Evolutionary conservation across 202 grass and related monocot genomes (phyloP).

Genomic region (Dendrocalamus latiflorus): DNA sequence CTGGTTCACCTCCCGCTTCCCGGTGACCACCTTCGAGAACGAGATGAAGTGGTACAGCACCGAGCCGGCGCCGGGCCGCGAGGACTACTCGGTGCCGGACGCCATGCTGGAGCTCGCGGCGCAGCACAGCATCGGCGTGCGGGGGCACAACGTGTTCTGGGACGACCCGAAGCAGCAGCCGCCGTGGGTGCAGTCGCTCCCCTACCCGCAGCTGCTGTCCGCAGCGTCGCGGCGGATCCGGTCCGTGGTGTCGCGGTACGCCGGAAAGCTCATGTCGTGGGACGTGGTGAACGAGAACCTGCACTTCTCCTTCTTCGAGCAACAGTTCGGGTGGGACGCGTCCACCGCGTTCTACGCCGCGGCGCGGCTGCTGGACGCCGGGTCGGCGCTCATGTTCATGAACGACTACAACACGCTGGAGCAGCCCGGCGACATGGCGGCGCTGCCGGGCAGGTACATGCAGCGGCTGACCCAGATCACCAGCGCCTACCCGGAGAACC

Average conservation of each 20-base stretch:
- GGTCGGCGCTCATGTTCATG: constrained; percentile 54
- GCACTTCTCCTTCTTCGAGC: constrained; percentile 61
- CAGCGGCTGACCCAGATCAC: constrained; percentile 50
- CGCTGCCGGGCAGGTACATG: constrained; percentile 51
- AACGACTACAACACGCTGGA: constrained; percentile 94
- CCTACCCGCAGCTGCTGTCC: constrained; percentile 20
- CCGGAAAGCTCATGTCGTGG: constrained; percentile 51
- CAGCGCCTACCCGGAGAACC: constrained; percentile 25
- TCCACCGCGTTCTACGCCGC: constrained; percentile 59
- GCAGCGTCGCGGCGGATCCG: constrained; percentile 32
- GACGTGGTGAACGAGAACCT: constrained; percentile 75
- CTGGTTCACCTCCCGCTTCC: constrained; percentile 67
- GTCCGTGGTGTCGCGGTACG: constrained; percentile 42
- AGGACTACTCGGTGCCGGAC: constrained; percentile 51
- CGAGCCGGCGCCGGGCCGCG: constrained; percentile 32
- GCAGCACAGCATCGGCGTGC: constrained; percentile 32
- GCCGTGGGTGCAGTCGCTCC: constrained; percentile 43
- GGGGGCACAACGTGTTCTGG: constrained; percentile 83
- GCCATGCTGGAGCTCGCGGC: constrained; percentile 50
- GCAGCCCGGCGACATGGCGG: constrained; percentile 47
- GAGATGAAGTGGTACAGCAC: constrained; percentile 83
- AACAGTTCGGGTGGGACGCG: constrained; percentile 40
- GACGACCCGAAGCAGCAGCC: constrained; percentile 46
- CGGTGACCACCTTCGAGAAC: constrained; percentile 69
- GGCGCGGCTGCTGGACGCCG: constrained; percentile 51